Base-by-base conservation (phyloP, 1,139 yeast species). In the Blastobotrys apis region DNA sequence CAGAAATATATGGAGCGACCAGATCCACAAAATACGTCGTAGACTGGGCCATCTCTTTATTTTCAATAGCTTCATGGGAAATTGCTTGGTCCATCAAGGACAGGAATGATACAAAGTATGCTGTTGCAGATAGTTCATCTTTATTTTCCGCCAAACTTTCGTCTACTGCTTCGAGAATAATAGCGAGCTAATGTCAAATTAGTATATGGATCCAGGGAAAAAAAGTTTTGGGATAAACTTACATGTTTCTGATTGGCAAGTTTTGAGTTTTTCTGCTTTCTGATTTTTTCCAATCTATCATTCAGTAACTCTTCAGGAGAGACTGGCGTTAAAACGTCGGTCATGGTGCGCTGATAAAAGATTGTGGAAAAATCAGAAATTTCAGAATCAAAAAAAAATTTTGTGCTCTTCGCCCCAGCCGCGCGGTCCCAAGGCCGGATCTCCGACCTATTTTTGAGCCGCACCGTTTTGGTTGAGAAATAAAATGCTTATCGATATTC, bases 131-230 rank as follows among this genome's bases (percentile, higher is more conserved):
- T 41, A 66, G 73, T 58, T 63, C 75, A 48, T 80, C 78, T 42
- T 78, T 74, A 59, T 84, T 90, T 53, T 84, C 90, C 41, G 75
- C 74, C 43, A 92, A 74, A 55, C 85, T 86, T 56, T 87, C 96
- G 63, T 92, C 98, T 38, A 92, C 92, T 2, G 97, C 95, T 16
- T 83, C 75, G 43, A 92, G 73, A 50, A 90, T 82, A 34, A 87
- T 62, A 5, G 86, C 82, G 47, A 80, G 65, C 62, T 64, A 32
- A 17, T 27, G 33, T 23, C 35, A 13, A 32, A 38, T 41, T 41
- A 42, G 42, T 20, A 22, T 15, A 3, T 17, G 12, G 5, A 13
- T 10, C 13, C 15, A 10, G 13, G 15, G 3, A 15, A 30, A 16
- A n/a, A 6, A 22, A 15, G 12, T 4, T 22, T 5, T 13, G 8